Evolutionary conservation across 768 basidiomycete species (phyloP).

Genomic region (Dendrothele bispora): DNA sequence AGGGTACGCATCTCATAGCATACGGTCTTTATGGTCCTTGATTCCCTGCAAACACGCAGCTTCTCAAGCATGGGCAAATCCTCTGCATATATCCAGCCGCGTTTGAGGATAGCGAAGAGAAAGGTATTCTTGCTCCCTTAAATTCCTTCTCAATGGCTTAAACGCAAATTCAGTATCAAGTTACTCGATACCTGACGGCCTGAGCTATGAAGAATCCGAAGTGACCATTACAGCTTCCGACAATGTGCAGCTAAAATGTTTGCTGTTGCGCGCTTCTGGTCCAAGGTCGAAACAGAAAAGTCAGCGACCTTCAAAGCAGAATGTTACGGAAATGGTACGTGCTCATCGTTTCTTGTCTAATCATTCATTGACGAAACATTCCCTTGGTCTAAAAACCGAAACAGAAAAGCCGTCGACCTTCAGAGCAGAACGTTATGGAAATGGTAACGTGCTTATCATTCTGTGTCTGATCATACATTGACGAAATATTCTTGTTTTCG

Average conservation of each 20-base stretch:
- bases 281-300: not conserved
- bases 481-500: too few relatives aligned
- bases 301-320: not conserved
- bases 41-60: not conserved
- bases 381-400: not conserved
- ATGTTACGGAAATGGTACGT: not conserved
- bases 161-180: not conserved
- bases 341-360: not conserved
- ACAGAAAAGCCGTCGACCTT: not conserved
- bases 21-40: not conserved
- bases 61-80: not conserved
- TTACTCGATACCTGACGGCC: not conserved
- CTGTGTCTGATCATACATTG: too few relatives aligned
- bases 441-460: too few relatives aligned
- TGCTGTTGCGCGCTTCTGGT: constrained; percentile 33
- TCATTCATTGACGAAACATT: not conserved
- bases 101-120: constrained; percentile 1
- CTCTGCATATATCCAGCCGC: constrained; percentile 1
- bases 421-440: too few relatives aligned
- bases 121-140: not conserved
- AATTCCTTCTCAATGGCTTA: not conserved
- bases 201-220: not conserved
- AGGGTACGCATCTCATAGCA: not conserved
- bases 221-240: constrained; percentile 1
- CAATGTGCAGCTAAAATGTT: not conserved